Base-by-base conservation (phyloP, 768 basidiomycete species). In the Kwoniella dejecticola region DNA sequence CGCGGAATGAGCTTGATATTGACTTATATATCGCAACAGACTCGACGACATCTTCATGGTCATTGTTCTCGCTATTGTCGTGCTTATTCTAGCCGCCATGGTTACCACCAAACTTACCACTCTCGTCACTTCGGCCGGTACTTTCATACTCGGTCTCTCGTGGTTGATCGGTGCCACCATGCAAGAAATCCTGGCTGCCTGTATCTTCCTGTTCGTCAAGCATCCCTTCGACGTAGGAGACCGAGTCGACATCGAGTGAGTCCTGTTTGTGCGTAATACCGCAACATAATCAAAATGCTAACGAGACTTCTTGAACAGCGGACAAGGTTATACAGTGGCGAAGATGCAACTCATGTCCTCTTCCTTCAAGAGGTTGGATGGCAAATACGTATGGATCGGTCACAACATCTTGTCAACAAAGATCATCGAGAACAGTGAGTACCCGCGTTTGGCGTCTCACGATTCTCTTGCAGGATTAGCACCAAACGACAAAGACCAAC, bases 161-260 rank as follows among this genome's bases (percentile, higher is more conserved):
- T 92, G 90, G 90, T 85, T 92, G 57, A 90, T 94, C 67, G 92
- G 91, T 38, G 75, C 78, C 17, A 89, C 86, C 55, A 82, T 89
- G 62, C 85, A 89, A 64, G 90, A 92, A 77, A 86, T 93, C 45
- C 82, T 94, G 57, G 86, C 85, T 4, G 87, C 88, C 60, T 90
- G 92, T 76, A 91, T 94, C 72, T 94, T 96, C 84, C 82, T 96
- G 27, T 93, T 94, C 79, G 83, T 91, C 77, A 90, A 90, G 57
- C 78, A 79, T 53, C 76, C 75, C 3, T 79, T 69, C 52, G 75
- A 79, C 48, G 76, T 77, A 2, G 77, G 77, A 54, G 78, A 80
- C 79, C 80, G 87, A 46, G 83, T 94, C 50, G 80, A 78, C 38
- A 79, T 84, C 53, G 82, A 82, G n/a, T n/a, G n/a, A n/a, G n/a